Conservation (phyloP, 1,139 yeast genomes). For the Maudiozyma humilis region DNA sequence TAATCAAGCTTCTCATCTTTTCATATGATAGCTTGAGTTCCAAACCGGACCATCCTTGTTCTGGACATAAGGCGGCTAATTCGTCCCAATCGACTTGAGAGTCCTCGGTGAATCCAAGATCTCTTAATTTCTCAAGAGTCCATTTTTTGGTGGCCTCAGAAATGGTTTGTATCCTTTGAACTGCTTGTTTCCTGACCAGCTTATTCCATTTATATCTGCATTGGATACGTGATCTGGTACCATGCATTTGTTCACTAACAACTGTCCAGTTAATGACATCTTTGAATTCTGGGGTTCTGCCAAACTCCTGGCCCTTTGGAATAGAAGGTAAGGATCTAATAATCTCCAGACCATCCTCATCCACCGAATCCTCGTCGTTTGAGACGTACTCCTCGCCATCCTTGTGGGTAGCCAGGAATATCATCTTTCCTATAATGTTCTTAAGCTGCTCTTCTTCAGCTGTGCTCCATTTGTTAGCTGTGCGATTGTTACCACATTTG, state of each 20-base stretch:
- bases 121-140: slow-evolving; percentile 46
- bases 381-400: slow-evolving; percentile 5
- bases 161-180: slow-evolving; percentile 43
- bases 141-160: slow-evolving; percentile 46
- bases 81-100: slow-evolving; percentile 62
- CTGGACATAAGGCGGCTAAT: slow-evolving; percentile 40
- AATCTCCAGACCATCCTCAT: slow-evolving; percentile 19
- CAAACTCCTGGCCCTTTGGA: slow-evolving; percentile 16
- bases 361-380: slow-evolving; percentile 9
- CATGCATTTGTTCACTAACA: slow-evolving; percentile 83
- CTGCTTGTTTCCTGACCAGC: slow-evolving; percentile 53
- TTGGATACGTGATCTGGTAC: slow-evolving; percentile 80
- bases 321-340: slow-evolving; percentile 18
- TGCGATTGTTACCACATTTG: slow-evolving; percentile 74
- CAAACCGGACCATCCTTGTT: slow-evolving; percentile 38
- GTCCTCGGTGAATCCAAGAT: slow-evolving; percentile 39
- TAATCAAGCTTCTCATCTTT: slow-evolving; percentile 37
- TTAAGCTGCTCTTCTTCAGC: slow-evolving; percentile 62
- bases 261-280: slow-evolving; percentile 75
- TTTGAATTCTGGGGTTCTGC: slow-evolving; percentile 18
- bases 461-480: slow-evolving; percentile 67
- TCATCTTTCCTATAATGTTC: slow-evolving; percentile 43
- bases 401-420: slow-evolving; percentile 22
- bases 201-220: slow-evolving; percentile 94
- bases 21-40: slow-evolving; percentile 42